phyloP scores from a whole-genome alignment of 371 early-diverging fungal genomes.

The Batkoa obscura region DNA sequence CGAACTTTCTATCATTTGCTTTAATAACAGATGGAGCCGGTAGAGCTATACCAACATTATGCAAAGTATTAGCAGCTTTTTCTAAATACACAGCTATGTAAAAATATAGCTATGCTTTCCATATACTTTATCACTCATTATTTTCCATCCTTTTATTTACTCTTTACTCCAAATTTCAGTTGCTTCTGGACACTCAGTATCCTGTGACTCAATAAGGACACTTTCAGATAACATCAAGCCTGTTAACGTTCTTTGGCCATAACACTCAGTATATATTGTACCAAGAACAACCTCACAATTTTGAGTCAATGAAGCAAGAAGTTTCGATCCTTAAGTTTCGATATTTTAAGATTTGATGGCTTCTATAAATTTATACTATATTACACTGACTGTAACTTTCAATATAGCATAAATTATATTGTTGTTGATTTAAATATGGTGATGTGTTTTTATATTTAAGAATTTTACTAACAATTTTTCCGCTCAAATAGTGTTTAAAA shows the following conservation, averaged over 20 bases:
- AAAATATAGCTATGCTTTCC: slow-evolving; percentile 19
- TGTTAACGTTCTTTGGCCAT: slow-evolving; percentile 27
- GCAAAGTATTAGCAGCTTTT: background rate
- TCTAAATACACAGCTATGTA: slow-evolving; percentile 21
- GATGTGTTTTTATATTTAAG: too few species aligned
- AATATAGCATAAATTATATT: too few species aligned
- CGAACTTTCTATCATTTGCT: background rate
- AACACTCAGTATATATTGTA: slow-evolving; percentile 23
- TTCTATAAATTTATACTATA: too few species aligned
- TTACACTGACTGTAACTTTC: too few species aligned
- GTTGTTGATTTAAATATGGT: too few species aligned
- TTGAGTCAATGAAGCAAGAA: slow-evolving; percentile 26
- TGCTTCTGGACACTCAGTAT: slow-evolving; percentile 13
- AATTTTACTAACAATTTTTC: too few species aligned
- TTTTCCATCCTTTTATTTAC: slow-evolving; percentile 27
- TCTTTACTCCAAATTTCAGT: slow-evolving; percentile 23
- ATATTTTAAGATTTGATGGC: too few species aligned
- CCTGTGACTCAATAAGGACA: slow-evolving; percentile 19
- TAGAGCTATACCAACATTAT: background rate
- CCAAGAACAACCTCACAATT: slow-evolving; percentile 19
- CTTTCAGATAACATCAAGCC: slow-evolving; percentile 37
- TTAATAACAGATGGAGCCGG: background rate
- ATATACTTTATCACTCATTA: slow-evolving; percentile 22
- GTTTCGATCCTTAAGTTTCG: slow-evolving; percentile 11
- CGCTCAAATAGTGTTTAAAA: too few species aligned